Base-by-base conservation (phyloP, 2,329 filamentous ascomycete genomes). In the Rutstroemia sp. region DNA sequence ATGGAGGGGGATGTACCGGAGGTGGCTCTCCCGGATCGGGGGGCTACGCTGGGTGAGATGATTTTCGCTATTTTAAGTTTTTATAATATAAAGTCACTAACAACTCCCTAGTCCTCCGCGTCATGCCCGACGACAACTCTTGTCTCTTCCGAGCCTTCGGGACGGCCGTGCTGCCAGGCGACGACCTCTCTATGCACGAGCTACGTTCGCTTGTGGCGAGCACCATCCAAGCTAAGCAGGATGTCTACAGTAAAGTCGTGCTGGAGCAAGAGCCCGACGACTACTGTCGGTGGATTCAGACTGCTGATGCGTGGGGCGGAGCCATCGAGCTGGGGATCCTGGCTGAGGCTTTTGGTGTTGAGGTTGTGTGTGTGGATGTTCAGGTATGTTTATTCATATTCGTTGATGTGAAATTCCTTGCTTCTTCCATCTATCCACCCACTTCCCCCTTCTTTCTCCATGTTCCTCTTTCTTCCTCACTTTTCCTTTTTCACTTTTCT, bases 61-160 rank as follows among this genome's bases (percentile, higher is more conserved):
- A 6, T 47, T 19, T 73, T 17, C 68, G 75, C 57, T 60, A 70
- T 30, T 71, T 65, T 56, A 16, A 4, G 45, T 30, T 37, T 17
- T n/a, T 42, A 7, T 23, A 23, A 4, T 23, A 23, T 23, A 23
- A 23, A 23, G 23, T 14, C 2, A n/a, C 39, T 19, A 17, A n/a
- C 39, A 14, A 2, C 10, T 10, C 21, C 4, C 14, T 45, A 83
- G 87, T 95, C 8, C 80, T 96, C 17, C 86, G 92, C 14, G 89
- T 97, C 51, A 96, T 97, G 92, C 90, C 92, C 4, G 92, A 96
- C 68, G 92, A 97, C 71, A 96, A 96, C 72, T 90, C 86, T 57
- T 97, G 92, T 73, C 84, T 97, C 66, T 97, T 96, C 72, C 88
- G 91, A 27, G 92, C 92, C 0, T 84, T 97, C 48, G 88, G 89